These are phyloP conservation scores for Thinopyrum elongatum DNA, from an alignment of 176 grass and related monocot genomes.

Conservation along the genomic window DNA sequence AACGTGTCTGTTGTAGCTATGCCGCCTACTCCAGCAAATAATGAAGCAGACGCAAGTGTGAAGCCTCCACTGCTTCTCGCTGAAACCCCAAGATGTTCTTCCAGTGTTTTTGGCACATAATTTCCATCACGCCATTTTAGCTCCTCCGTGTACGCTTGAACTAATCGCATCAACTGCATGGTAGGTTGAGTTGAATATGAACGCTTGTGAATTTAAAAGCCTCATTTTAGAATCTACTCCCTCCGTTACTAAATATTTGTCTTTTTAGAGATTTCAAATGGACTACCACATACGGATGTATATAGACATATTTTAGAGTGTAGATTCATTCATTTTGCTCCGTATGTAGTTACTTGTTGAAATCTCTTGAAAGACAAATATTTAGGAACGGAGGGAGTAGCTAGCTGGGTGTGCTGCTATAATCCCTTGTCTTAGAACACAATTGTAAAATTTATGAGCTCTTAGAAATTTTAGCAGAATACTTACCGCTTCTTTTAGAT, in stretches of 20 bases:
- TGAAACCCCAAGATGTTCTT: conserved; percentile 38
- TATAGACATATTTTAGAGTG: too few species aligned
- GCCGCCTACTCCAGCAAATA: conserved; percentile 30
- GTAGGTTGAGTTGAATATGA: not conserved
- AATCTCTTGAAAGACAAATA: too few species aligned
- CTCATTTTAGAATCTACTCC: not conserved
- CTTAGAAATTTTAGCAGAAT: not conserved
- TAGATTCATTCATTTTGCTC: too few species aligned
- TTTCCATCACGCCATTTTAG: conserved; percentile 41
- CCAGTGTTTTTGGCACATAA: conserved; percentile 33
- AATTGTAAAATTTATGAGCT: not conserved
- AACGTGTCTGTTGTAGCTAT: conserved; percentile 11
- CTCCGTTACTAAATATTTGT: too few species aligned
- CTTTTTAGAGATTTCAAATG: too few species aligned
- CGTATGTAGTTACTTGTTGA: too few species aligned
- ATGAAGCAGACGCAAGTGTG: conserved; percentile 8
- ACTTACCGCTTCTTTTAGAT: conserved; percentile 37
- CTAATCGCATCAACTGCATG: conserved; percentile 31
- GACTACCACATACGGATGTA: too few species aligned
- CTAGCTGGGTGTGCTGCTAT: not conserved
- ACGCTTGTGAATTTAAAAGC: not conserved
- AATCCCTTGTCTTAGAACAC: not conserved
- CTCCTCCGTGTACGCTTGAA: conserved; percentile 23
- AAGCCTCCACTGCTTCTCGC: conserved; percentile 7
- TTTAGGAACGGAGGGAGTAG: too few species aligned